Base-by-base conservation (phyloP, 208 protist genomes). In the Trypanosoma lewisi region DNA sequence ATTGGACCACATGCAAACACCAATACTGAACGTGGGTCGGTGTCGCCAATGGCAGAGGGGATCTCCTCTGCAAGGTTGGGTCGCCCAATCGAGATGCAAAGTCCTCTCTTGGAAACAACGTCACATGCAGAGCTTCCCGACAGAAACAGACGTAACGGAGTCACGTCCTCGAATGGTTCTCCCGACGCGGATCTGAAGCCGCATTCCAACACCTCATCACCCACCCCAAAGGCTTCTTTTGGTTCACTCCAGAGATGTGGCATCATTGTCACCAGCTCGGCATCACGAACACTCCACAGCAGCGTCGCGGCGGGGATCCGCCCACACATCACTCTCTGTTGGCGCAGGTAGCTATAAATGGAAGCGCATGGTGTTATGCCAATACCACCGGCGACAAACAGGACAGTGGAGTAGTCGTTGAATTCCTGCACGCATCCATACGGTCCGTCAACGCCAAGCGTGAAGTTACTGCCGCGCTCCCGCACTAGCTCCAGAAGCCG, bases 321-420 rank as follows among this genome's bases (percentile, higher is more conserved):
- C 44, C 6, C n/a, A 17, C 25, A 41, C 47, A 44, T 17, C n/a
- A 36, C 7, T 48, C 49, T 37, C 58, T 47, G 54, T 28, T 44
- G 44, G 27, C 60, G 60, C 23, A 76, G 53, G 41, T 75, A 68
- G 16, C 62, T 67, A 60, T 67, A 77, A 12, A 85, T 65, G 11
- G 78, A 70, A 19, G 74, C 67, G 48, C 79, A 85, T 47, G 79
- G 75, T 21, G 71, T 62, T 17, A 75, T 64, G 42, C 79, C 79
- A 44, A 85, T 82, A 27, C 79, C 79, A 23, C 79, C 79, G 36
- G 61, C 74, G 30, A 85, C 63, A n/a, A 85, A 60, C 25, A 78
- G 48, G 41, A 85, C 48, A n/a, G 44, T 19, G 30, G 66, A 47
- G 44, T 79, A 81, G 48, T 73, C 65, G 42, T 47, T 28, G 44